Base-by-base conservation (phyloP, 2,329 filamentous ascomycete genomes). In the Colletotrichum plurivorum region DNA sequence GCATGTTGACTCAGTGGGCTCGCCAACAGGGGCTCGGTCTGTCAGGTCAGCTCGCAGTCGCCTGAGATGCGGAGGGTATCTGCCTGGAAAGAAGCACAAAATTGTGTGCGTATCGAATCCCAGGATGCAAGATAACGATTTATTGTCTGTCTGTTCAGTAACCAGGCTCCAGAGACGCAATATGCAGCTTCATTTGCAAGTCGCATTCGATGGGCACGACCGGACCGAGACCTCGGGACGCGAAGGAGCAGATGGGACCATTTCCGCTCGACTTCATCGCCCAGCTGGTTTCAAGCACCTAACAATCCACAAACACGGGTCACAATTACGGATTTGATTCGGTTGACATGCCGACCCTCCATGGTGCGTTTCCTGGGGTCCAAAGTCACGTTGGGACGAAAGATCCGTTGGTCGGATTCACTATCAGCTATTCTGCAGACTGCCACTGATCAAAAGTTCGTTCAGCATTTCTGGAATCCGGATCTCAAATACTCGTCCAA, bases 321-420 rank as follows among this genome's bases (percentile, higher is more conserved):
- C 13, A 48, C 2, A n/a, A 31, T 27, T 25, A 15, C 20, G 39
- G 20, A 53, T 25, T 65, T 48, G 20, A 53, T 25, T 65, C 54
- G 61, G 53, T 54, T 65, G 39, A 64, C 54, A 57, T 43, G 16
- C 60, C 31, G 65, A 36, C 46, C 53, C 36, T 51, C 22, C 46
- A 18, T 12, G 20, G 45, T 27, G 36, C 27, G 49, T 52, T 16
- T 25, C 36, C 22, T 18, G 4, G 22, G 45, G 46, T 57, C 18
- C 48, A 48, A 46, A 31, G 15, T 54, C 25, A 41, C 53, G 25
- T 68, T 49, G 25, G 41, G 61, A 68, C 27, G 60, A 60, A 39
- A 36, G 31, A 45, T 25, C 43, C 57, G 18, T 16, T 20, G 3
- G 22, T 45, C 22, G 20, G 45, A 36, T 39, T 57, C 45, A 13